Evolutionary conservation across 2,329 filamentous ascomycete species (phyloP).

Genomic region (Reticulascus tulasneorum): DNA sequence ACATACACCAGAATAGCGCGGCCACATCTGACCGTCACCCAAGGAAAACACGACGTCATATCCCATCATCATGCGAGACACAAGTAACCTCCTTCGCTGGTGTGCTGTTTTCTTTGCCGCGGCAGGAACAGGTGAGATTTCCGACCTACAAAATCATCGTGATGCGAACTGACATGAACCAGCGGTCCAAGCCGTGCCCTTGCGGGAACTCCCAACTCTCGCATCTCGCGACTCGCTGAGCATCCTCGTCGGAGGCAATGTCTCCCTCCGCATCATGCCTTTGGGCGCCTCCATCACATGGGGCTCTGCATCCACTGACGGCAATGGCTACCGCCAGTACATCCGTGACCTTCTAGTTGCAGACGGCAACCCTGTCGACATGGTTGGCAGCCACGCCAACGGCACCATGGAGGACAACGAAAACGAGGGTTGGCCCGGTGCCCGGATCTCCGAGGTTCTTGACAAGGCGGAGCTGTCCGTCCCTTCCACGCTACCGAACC

Average conservation of each 20-base stretch:
- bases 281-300: slow-evolving; percentile 40
- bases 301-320: slow-evolving; percentile 29
- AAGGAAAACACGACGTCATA: too few relatives aligned
- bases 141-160: not conserved
- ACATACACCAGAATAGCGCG: too few relatives aligned
- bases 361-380: slow-evolving; percentile 31
- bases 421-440: slow-evolving; percentile 41
- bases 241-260: slow-evolving; percentile 16
- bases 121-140: slow-evolving; percentile 6
- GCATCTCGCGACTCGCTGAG: slow-evolving; percentile 7
- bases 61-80: slow-evolving; percentile 5
- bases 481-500: slow-evolving; percentile 29
- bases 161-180: not conserved
- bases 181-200: slow-evolving; percentile 11
- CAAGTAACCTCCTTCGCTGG: slow-evolving; percentile 3
- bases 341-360: slow-evolving; percentile 26
- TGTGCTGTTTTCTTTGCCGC: slow-evolving; percentile 8
- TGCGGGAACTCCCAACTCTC: slow-evolving; percentile 4
- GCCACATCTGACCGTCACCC: too few relatives aligned
- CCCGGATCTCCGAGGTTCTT: slow-evolving; percentile 34
- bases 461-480: slow-evolving; percentile 27
- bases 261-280: slow-evolving; percentile 37
- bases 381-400: slow-evolving; percentile 34
- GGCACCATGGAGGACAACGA: slow-evolving; percentile 38
- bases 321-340: slow-evolving; percentile 34